These are phyloP conservation scores for Coprinellus aureogranulatus DNA, from an alignment of 768 basidiomycete genomes.

Conservation along the genomic window DNA sequence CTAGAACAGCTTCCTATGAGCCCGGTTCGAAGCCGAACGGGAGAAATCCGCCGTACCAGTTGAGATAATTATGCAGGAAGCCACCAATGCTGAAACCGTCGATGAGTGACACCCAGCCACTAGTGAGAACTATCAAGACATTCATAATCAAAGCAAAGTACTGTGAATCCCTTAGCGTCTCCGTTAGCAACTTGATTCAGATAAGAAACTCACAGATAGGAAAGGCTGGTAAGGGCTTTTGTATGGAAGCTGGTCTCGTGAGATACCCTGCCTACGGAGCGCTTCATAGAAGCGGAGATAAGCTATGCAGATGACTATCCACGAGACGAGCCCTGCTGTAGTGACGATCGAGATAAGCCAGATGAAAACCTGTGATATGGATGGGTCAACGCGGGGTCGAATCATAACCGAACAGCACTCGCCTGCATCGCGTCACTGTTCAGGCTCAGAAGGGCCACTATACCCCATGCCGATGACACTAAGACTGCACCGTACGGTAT, in stretches of 20 bases:
- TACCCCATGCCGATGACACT: conserved; percentile 24
- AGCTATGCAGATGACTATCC: conserved; percentile 27
- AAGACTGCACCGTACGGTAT: conserved; percentile 28
- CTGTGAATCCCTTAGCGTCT: not conserved
- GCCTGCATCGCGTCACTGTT: conserved; percentile 21
- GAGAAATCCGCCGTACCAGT: conserved; percentile 22
- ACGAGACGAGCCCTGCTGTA: conserved; percentile 30
- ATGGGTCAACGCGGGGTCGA: not conserved
- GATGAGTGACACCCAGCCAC: conserved; percentile 29
- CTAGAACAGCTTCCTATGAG: conserved; percentile 10
- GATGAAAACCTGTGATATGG: conserved; percentile 21
- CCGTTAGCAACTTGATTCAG: not conserved
- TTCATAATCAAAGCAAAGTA: conserved; percentile 29
- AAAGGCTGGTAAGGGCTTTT: conserved; percentile 48
- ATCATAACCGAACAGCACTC: not conserved
- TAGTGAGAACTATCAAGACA: conserved; percentile 24
- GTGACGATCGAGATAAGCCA: conserved; percentile 30
- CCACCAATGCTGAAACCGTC: conserved; percentile 20
- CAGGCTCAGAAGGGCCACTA: conserved; percentile 25
- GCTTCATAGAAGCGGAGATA: conserved; percentile 31
- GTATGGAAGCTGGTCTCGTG: conserved; percentile 31
- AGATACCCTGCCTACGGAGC: conserved; percentile 27
- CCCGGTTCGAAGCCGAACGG: not conserved
- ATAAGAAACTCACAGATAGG: conserved; percentile 35
- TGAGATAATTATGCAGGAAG: conserved; percentile 29